Evolutionary conservation across 495 filamentous ascomycete species (phyloP).

Genomic region (Tetracladium marchalianum): DNA sequence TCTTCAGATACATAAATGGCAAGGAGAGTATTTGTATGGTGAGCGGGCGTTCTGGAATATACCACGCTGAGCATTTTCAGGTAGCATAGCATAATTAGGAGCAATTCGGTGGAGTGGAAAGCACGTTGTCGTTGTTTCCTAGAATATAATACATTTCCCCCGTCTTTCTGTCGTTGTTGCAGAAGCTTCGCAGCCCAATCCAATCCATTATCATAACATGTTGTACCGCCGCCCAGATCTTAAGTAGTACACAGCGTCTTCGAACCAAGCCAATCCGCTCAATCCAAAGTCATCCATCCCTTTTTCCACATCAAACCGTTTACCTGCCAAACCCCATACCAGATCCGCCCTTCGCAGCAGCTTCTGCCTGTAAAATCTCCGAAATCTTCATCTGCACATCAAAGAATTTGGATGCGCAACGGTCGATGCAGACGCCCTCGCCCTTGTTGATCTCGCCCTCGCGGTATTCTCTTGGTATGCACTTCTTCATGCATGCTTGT

Average conservation of each 20-base stretch:
- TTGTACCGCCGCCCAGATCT: too few relatives aligned
- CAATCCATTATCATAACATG: background rate
- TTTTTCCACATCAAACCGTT: background rate
- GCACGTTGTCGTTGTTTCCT: constrained; percentile 13
- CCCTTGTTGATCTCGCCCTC: constrained; percentile 96
- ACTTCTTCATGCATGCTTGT: constrained; percentile 85
- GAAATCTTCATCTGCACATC: constrained; percentile 92
- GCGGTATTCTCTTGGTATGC: constrained; percentile 81
- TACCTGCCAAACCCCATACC: constrained; percentile 27
- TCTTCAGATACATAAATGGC: background rate
- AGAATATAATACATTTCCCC: constrained; percentile 11
- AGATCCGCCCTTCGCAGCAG: constrained; percentile 29
- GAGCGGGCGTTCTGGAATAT: constrained; percentile 18
- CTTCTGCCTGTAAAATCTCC: constrained; percentile 42
- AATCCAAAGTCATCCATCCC: background rate
- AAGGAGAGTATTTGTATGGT: background rate
- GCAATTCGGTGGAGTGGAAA: constrained; percentile 1
- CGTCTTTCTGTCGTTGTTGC: background rate
- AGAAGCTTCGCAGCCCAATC: background rate
- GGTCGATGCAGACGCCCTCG: constrained; percentile 94
- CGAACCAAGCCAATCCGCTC: too few relatives aligned
- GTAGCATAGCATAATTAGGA: constrained; percentile 1
- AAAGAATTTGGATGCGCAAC: constrained; percentile 95
- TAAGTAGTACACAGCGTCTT: too few relatives aligned
- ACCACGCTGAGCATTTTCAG: constrained; percentile 19